Conservation (phyloP, 2,329 filamentous ascomycete genomes). For the Tolypocladium nubicola region DNA sequence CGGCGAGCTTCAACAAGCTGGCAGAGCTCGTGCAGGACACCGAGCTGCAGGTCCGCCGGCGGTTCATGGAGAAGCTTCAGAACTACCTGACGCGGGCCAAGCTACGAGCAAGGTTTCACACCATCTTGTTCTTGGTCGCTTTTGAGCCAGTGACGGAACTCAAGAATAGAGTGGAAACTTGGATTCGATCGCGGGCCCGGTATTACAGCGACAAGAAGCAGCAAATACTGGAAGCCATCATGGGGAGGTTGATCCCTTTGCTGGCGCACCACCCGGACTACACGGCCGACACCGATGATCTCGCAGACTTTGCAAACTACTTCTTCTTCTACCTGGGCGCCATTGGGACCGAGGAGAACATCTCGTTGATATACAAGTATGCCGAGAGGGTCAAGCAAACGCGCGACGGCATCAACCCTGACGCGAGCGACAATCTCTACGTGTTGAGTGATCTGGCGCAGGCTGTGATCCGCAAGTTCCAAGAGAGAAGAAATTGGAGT, state of each 20-base stretch:
- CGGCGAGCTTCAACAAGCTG: slow-evolving; percentile 68
- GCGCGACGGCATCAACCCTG: slow-evolving; percentile 61
- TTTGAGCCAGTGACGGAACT: slow-evolving; percentile 75
- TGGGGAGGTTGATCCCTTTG: slow-evolving; percentile 75
- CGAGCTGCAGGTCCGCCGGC: slow-evolving; percentile 60
- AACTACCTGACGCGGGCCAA: slow-evolving; percentile 73
- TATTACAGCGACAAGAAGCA: slow-evolving; percentile 48
- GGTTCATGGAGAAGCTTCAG: slow-evolving; percentile 77
- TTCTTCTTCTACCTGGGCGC: slow-evolving; percentile 79
- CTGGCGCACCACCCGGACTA: slow-evolving; percentile 94
- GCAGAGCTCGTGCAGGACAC: slow-evolving; percentile 74
- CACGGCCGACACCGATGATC: slow-evolving; percentile 49
- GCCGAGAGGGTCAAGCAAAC: slow-evolving; percentile 90
- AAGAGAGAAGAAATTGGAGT: slow-evolving; percentile 75
- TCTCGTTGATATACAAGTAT: slow-evolving; percentile 82
- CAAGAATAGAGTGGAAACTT: slow-evolving; percentile 68
- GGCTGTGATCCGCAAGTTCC: slow-evolving; percentile 71
- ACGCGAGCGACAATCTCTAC: slow-evolving; percentile 66
- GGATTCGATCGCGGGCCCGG: slow-evolving; percentile 73
- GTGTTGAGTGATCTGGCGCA: slow-evolving; percentile 81
- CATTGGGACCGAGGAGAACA: slow-evolving; percentile 76
- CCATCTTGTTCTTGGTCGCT: slow-evolving; percentile 79
- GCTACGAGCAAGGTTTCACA: slow-evolving; percentile 70
- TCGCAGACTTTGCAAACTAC: slow-evolving; percentile 78
- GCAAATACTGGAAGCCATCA: slow-evolving; percentile 66